These are phyloP conservation scores for Sphagnum fallax DNA, from an alignment of 228 moss, liverwort and hornwort species.

Conservation along the genomic window DNA sequence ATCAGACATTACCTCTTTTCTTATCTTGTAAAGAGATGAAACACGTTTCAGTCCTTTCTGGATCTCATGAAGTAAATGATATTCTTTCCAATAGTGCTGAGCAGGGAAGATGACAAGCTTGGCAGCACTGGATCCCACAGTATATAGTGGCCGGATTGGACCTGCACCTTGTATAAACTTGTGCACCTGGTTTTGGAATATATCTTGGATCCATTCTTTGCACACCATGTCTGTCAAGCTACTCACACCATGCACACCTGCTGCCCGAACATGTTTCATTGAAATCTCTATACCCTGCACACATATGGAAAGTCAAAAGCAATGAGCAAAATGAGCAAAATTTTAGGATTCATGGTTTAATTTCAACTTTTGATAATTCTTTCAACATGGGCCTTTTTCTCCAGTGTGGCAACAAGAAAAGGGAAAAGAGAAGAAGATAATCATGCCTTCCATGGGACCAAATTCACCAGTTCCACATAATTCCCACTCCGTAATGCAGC, in stretches of 20 bases:
- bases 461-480: constrained; percentile 47
- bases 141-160: constrained; percentile 45
- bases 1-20: too few relatives aligned
- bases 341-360: background rate
- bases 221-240: constrained; percentile 43
- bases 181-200: constrained; percentile 51
- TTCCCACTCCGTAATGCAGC: constrained; percentile 36
- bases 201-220: constrained; percentile 49
- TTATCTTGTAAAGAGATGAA: constrained; percentile 31
- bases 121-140: constrained; percentile 46
- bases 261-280: constrained; percentile 42
- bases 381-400: too few relatives aligned
- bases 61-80: constrained; percentile 37
- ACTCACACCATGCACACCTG: constrained; percentile 51
- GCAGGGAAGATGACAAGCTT: constrained; percentile 45
- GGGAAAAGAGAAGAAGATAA: background rate
- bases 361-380: too few relatives aligned
- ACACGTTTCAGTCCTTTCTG: constrained; percentile 35
- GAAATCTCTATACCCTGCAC: constrained; percentile 36
- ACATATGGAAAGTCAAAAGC: background rate
- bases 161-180: constrained; percentile 41
- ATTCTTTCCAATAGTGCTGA: constrained; percentile 41
- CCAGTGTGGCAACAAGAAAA: too few relatives aligned
- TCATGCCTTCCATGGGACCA: constrained; percentile 46
- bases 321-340: too few relatives aligned